phyloP scores from a whole-genome alignment of 441 rosid genomes.

The Daphne laureola region DNA sequence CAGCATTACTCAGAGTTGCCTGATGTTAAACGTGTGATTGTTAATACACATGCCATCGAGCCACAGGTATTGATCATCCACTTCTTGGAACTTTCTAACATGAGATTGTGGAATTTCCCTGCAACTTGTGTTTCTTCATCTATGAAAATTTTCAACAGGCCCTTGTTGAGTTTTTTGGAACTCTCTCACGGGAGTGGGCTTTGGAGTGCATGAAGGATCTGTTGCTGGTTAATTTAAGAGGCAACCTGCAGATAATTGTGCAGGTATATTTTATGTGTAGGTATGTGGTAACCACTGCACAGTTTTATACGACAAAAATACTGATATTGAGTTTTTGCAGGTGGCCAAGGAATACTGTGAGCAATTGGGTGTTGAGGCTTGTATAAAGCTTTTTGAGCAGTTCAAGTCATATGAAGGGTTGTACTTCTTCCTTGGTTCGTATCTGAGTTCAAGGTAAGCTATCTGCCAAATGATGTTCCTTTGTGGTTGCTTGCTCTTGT shows the following conservation, averaged over 20 bases:
- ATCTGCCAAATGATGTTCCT: conserved; percentile 1
- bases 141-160: conserved; percentile 41
- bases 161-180: conserved; percentile 94
- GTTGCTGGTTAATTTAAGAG: conserved; percentile 69
- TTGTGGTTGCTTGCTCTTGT: not conserved
- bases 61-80: conserved; percentile 58
- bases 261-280: conserved; percentile 37
- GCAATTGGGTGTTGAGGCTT: conserved; percentile 67
- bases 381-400: conserved; percentile 69
- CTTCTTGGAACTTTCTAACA: not conserved
- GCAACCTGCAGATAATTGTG: conserved; percentile 89
- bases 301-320: no score
- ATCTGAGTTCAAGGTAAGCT: conserved; percentile 52
- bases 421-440: conserved; percentile 63
- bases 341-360: conserved; percentile 70
- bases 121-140: not conserved
- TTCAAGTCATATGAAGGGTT: conserved; percentile 73
- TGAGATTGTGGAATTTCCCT: not conserved
- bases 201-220: conserved; percentile 98
- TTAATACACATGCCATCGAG: conserved; percentile 97
- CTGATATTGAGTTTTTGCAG: conserved; percentile 22
- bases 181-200: conserved; percentile 94
- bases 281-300: not conserved
- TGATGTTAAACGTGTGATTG: conserved; percentile 95
- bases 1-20: conserved; percentile 96